Evolutionary conservation across 2,329 filamentous ascomycete genomes (phyloP).

Genomic region (Penicillium concentricum): DNA sequence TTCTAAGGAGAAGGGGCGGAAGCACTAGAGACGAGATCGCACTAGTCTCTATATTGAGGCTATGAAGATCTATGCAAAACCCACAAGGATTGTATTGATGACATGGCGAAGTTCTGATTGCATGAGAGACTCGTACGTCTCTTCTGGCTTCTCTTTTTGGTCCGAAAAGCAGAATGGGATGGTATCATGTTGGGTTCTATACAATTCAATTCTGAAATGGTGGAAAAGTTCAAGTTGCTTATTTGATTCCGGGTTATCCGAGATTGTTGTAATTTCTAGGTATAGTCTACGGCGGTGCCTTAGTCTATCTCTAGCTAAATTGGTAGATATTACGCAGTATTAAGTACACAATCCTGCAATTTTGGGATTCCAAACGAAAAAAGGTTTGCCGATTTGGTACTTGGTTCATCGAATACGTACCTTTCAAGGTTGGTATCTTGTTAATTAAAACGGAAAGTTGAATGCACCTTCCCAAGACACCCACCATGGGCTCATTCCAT

Average conservation of each 20-base stretch:
- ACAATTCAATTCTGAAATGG: neutral
- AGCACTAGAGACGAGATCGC: neutral
- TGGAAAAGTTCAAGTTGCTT: neutral
- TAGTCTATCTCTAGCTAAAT: neutral
- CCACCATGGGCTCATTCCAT: neutral
- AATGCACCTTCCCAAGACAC: neutral
- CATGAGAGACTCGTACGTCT: neutral
- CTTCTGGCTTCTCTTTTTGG: neutral
- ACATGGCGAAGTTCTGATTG: no score
- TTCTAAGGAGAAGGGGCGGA: neutral
- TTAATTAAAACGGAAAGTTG: neutral
- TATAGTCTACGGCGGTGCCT: neutral
- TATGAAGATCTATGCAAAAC: neutral
- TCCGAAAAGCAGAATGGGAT: neutral
- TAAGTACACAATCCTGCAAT: neutral
- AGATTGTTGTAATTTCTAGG: neutral
- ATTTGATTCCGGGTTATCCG: neutral
- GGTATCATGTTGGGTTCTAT: neutral
- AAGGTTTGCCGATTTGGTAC: neutral
- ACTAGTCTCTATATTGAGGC: neutral
- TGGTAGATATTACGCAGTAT: neutral
- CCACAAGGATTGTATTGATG: neutral
- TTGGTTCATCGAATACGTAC: neutral
- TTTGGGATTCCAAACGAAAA: neutral
- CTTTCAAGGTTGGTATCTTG: neutral